Percentiles rank a stretch among this genome's conserved stretches.
Evolutionary conservation across 2,329 filamentous ascomycete species (phyloP).

Genomic region (Aspergillus viridinutans): DNA sequence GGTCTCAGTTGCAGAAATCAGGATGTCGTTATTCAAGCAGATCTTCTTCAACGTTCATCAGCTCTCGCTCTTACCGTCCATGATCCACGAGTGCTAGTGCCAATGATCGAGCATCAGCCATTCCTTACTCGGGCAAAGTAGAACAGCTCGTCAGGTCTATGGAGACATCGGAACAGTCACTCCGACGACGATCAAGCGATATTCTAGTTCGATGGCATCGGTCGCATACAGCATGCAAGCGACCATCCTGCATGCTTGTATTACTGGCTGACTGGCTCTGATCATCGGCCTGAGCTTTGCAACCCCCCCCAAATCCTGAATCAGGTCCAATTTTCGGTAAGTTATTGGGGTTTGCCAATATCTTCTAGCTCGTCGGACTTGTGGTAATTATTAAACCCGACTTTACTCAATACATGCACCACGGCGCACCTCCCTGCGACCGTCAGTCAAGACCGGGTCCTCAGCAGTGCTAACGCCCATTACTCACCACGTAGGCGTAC

Average conservation of each 20-base stretch:
- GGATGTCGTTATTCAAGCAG: background rate
- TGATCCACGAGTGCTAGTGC: background rate
- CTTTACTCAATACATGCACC: background rate
- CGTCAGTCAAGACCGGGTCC: background rate
- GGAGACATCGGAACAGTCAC: background rate
- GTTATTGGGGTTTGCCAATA: background rate
- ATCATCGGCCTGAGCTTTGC: constrained; percentile 3
- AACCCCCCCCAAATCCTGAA: background rate
- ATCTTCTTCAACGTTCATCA: background rate
- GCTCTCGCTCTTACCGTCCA: background rate
- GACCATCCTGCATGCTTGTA: background rate
- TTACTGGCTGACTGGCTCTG: constrained; percentile 2
- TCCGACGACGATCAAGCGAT: background rate
- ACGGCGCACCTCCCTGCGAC: background rate
- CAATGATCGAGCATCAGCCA: background rate
- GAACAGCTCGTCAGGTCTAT: background rate
- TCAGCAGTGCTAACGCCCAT: background rate
- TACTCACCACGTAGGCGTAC: background rate
- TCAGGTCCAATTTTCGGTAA: background rate
- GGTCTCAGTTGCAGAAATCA: background rate
- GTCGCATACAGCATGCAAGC: constrained; percentile 4
- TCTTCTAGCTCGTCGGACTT: background rate
- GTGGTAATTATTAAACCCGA: background rate
- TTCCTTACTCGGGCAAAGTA: background rate
- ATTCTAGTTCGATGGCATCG: constrained; percentile 1